phyloP scores from a whole-genome alignment of 495 filamentous ascomycete species.

The Coniosporium apollinis region DNA sequence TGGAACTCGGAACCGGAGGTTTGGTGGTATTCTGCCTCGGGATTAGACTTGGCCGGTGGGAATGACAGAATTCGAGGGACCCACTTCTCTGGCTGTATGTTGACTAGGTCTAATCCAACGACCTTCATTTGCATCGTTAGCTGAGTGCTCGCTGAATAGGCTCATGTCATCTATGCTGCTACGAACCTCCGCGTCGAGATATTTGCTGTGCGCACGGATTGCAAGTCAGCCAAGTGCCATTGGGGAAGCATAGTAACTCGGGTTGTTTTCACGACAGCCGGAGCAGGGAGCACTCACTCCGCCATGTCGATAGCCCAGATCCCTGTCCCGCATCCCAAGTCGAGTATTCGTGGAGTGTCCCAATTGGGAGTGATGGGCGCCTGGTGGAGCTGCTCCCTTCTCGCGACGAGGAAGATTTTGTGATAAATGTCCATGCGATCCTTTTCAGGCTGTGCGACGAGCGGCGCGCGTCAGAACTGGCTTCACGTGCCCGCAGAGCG shows the following conservation, averaged over 20 bases:
- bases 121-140: slow-evolving; percentile 27
- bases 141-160: no score
- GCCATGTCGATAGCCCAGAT: slow-evolving; percentile 81
- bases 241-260: slow-evolving; percentile 1
- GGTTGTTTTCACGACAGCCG: slow-evolving; percentile 1
- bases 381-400: slow-evolving; percentile 37
- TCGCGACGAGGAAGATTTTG: slow-evolving; percentile 36
- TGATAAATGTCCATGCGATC: slow-evolving; percentile 28
- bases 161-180: no score
- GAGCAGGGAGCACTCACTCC: slow-evolving; percentile 33
- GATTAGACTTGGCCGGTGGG: slow-evolving; percentile 6
- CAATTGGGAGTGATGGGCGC: slow-evolving; percentile 35
- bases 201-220: slow-evolving; percentile 28
- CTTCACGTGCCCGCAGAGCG: not conserved
- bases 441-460: slow-evolving; percentile 20
- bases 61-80: slow-evolving; percentile 10
- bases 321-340: slow-evolving; percentile 73
- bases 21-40: slow-evolving; percentile 43
- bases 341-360: slow-evolving; percentile 40
- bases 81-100: slow-evolving; percentile 63
- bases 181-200: slow-evolving; percentile 34
- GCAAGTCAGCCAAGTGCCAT: slow-evolving; percentile 7
- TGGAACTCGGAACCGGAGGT: slow-evolving; percentile 48
- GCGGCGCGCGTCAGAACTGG: slow-evolving; percentile 1
- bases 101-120: slow-evolving; percentile 57